Base-by-base conservation (phyloP, 179 eudicot species). In the Actinidia chinensis region DNA sequence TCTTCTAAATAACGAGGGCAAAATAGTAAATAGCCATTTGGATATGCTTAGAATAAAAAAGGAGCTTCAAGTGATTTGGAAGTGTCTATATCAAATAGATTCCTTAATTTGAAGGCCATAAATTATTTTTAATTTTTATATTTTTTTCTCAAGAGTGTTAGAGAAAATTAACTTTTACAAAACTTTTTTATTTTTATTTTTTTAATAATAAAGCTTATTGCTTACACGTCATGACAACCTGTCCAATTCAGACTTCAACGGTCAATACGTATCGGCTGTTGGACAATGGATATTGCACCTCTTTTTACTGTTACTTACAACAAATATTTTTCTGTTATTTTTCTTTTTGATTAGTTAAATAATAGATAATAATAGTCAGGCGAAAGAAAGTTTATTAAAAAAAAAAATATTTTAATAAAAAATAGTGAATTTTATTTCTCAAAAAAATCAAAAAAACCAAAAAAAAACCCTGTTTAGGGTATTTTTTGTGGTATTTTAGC, bases 21-120 rank as follows among this genome's bases (percentile, higher is more conserved):
- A 71, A 52, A 71, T 2, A 5, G 74, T 71, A 71, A 71, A 50
- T 4, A 51, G 5, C 22, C 5, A 51, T 71, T 48, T 17, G 43
- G 25, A 13, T 22, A 43, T 51, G 42, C 42, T 25, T 23, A 15
- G 44, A 51, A 48, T 22, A 54, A 51, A 67, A 36, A 44, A n/a
- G n/a, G 15, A 54, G 65, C 74, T 77, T 77, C 68, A 73, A 65
- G 74, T 43, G 79, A 7, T 40, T 67, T 33, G 47, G 71, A 28
- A 14, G 73, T 40, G 50, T 40, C 73, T n/a, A n/a, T 40, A 13
- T 77, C 79, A 66, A 13, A 36, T 25, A 77, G 79, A 77, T 67
- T 54, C 63, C 52, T n/a, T 51, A n/a, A 20, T 8, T 5, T 18
- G 18, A 68, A 68, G 40, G 54, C 47, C 78, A 63, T 25, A 8